Evolutionary conservation across 345 rosid genomes (phyloP), one percentile per base, ranked within the genome.

Genomic region (Ceriops decandra): DNA sequence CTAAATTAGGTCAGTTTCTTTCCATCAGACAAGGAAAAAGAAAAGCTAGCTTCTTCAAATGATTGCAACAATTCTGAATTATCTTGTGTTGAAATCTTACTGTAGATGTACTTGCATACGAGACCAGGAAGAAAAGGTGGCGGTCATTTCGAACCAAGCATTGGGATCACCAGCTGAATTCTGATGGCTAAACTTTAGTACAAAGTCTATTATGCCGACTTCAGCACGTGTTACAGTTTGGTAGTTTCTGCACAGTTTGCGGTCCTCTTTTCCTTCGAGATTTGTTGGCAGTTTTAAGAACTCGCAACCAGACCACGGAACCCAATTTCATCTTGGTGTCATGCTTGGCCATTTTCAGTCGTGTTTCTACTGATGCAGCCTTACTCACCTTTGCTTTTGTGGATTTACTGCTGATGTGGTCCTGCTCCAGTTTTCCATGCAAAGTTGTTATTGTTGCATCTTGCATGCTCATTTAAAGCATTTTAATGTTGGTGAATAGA

Each of bases 111-210:
- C 84, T 85, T 10, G 63, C 69, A 21, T 81, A 63, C 58, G 76
- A 73, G 65, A 70, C 60, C 20, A 82, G 74, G 80, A 83, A 77
- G 86, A 87, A 87, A 68, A 77, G 67, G 63, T 65, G 82, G 77
- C 68, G 84, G 59, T 63, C 66, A 75, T 70, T 72, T 28, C 72
- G 76, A 58, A 81, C 82, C 80, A 83, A 67, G 79, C 77, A 69
- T 36, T 30, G 57, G 70, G 80, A 67, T 72, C 61, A n/a, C 53
- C 52, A n/a, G 60, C 76, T 46, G 81, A 76, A 24, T 77, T 76
- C 64, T 52, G 71, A 47, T 76, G 77, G 75, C 20, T 65, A 52
- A 42, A 42, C 49, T 42, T 60, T 27, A 32, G 10, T 5, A 49
- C n/a, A 32, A 6, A 3, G 7, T 49, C 61, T n/a, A 32, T 6